These are phyloP conservation scores for Phytophthora rubi DNA, from an alignment of 352 stramenopile species.

Conservation along the genomic window DNA sequence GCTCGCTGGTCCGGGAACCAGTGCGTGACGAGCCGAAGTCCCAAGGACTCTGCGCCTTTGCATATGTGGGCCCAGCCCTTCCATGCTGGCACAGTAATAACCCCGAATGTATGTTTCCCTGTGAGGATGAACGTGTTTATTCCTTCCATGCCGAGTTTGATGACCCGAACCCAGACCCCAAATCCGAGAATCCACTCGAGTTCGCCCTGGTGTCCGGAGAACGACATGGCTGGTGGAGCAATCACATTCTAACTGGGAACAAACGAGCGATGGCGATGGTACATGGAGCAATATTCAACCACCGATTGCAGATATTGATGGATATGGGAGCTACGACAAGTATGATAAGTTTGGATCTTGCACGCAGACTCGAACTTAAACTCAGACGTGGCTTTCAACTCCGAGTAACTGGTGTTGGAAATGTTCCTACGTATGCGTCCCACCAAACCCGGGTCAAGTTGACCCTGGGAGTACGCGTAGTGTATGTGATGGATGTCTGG, in stretches of 20 bases:
- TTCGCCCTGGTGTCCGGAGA: constrained; percentile 9
- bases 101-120: not conserved
- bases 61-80: constrained; percentile 17
- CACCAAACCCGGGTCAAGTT: constrained; percentile 30
- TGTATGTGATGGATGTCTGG: too few relatives aligned
- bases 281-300: constrained; percentile 1
- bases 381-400: not conserved
- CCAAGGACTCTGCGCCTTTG: constrained; percentile 6
- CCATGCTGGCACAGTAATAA: not conserved
- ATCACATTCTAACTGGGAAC: constrained; percentile 1
- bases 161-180: not conserved
- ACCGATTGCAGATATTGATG: constrained; percentile 16
- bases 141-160: not conserved
- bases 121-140: constrained; percentile 5
- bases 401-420: constrained; percentile 17
- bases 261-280: not conserved
- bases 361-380: constrained; percentile 29
- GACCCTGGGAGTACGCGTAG: constrained; percentile 10
- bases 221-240: constrained; percentile 17
- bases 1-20: constrained; percentile 9
- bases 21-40: constrained; percentile 21
- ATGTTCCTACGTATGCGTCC: constrained; percentile 21
- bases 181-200: not conserved
- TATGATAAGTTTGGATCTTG: constrained; percentile 35
- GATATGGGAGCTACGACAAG: constrained; percentile 29